These are phyloP conservation scores for Cyclotella cryptica DNA, from an alignment of 108 stramenopile genomes.

Conservation along the genomic window DNA sequence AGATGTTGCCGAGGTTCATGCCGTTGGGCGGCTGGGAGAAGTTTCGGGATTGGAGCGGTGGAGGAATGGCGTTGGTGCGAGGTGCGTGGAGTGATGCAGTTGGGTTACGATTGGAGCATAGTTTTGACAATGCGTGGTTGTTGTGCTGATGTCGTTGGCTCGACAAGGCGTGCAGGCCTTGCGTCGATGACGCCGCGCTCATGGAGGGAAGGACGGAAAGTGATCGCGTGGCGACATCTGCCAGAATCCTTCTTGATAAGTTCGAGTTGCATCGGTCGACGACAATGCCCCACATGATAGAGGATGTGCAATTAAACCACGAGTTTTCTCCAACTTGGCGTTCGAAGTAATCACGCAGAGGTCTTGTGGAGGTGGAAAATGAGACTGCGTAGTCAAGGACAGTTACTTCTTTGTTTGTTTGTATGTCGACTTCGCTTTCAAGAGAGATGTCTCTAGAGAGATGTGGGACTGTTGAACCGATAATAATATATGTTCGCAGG, in stretches of 20 bases:
- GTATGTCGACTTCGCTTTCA: too few species aligned
- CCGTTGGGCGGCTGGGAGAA: slow-evolving; percentile 20
- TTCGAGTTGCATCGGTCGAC: background rate
- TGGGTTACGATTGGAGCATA: background rate
- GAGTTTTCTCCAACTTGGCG: too few species aligned
- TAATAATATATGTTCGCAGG: too few species aligned
- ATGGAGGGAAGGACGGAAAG: slow-evolving; percentile 18
- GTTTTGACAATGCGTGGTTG: background rate
- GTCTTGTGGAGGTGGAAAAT: background rate
- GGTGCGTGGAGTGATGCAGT: background rate
- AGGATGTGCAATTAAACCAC: background rate
- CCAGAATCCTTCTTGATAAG: background rate
- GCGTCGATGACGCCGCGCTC: background rate
- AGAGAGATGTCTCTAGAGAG: too few species aligned
- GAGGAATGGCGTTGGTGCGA: background rate
- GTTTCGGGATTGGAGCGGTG: background rate
- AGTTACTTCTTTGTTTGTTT: too few species aligned
- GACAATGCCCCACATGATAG: slow-evolving; percentile 20
- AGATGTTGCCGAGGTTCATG: slow-evolving; percentile 39
- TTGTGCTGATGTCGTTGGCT: background rate
- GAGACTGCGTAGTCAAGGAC: too few species aligned
- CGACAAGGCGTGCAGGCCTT: too few species aligned
- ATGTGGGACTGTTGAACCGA: too few species aligned
- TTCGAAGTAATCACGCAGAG: background rate
- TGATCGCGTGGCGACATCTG: slow-evolving; percentile 8